Evolutionary conservation across 257 asterid species (phyloP).

Genomic region (Fraxinus pennsylvanica): DNA sequence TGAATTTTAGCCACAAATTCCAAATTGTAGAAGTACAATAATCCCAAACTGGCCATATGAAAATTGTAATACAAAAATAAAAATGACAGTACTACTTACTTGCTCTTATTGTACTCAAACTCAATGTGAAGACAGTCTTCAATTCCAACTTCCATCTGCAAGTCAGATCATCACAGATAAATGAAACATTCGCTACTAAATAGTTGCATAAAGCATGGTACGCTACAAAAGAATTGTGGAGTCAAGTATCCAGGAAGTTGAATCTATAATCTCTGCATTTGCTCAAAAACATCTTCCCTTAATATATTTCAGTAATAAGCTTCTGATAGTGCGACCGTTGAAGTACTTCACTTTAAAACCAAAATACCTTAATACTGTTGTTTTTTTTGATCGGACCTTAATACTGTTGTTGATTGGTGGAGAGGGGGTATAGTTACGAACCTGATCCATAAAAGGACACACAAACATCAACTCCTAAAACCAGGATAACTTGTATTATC

Average conservation of each 20-base stretch:
- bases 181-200: not conserved
- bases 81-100: conserved; percentile 47
- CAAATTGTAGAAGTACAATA: conserved; percentile 7
- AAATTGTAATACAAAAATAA: conserved; percentile 6
- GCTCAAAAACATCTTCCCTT: conserved; percentile 18
- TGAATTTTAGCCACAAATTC: not conserved
- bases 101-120: conserved; percentile 98
- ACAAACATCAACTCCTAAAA: conserved; percentile 6
- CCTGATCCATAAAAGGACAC: conserved; percentile 51
- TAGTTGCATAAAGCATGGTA: conserved; percentile 12
- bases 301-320: conserved; percentile 7
- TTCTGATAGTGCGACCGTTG: conserved; percentile 10
- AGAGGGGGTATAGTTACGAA: conserved; percentile 68
- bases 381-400: too few relatives aligned
- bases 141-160: conserved; percentile 98
- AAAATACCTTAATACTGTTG: conserved; percentile 89
- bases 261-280: not conserved
- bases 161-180: conserved; percentile 24
- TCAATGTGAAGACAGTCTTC: conserved; percentile 99
- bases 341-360: conserved; percentile 16
- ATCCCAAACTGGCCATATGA: conserved; percentile 1
- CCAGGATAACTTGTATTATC: not conserved
- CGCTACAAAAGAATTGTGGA: not conserved
- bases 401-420: conserved; percentile 92
- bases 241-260: not conserved